phyloP scores from a whole-genome alignment of 2,329 filamentous ascomycete species.

The Xylariomycetidae sp. region DNA sequence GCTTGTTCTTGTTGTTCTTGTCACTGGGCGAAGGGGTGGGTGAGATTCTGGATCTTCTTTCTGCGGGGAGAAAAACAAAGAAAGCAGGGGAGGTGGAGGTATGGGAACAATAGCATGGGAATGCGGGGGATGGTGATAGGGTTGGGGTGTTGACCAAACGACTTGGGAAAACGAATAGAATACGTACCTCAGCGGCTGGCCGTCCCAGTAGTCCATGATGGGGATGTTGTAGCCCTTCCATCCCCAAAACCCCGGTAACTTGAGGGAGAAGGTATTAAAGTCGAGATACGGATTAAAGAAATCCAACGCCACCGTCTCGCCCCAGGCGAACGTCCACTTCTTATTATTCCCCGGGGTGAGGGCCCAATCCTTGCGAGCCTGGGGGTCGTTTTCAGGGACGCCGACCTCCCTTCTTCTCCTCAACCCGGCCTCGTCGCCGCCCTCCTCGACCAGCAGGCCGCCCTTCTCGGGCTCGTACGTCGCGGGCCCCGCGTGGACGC shows the following conservation, averaged over 20 bases:
- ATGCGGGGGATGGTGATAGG: too few relatives aligned
- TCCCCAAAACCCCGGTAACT: slow-evolving; percentile 68
- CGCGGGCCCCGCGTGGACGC: slow-evolving; percentile 58
- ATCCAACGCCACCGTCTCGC: slow-evolving; percentile 46
- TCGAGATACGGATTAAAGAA: slow-evolving; percentile 94
- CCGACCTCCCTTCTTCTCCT: slow-evolving; percentile 38
- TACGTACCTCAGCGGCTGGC: slow-evolving; percentile 65
- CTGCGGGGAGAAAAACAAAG: slow-evolving; percentile 1
- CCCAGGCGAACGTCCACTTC: slow-evolving; percentile 50
- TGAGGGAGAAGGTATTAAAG: slow-evolving; percentile 67
- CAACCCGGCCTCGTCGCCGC: slow-evolving; percentile 52
- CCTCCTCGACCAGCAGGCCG: slow-evolving; percentile 58
- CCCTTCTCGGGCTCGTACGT: slow-evolving; percentile 36
- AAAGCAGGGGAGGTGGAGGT: slow-evolving; percentile 6
- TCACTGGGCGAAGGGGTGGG: slow-evolving; percentile 5
- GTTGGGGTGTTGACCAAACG: slow-evolving; percentile 29
- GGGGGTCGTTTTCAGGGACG: slow-evolving; percentile 46
- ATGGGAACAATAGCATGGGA: slow-evolving; percentile 4
- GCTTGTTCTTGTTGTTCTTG: background rate
- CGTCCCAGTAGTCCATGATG: slow-evolving; percentile 75
- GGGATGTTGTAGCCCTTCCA: too few relatives aligned
- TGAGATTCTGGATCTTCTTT: slow-evolving; percentile 18
- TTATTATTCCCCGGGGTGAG: slow-evolving; percentile 42
- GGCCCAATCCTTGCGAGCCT: slow-evolving; percentile 55
- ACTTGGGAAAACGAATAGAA: slow-evolving; percentile 1